Evolutionary conservation across 176 grass and related monocot genomes (phyloP), one percentile per base, ranked within the genome.

Genomic region (Oryza longistaminata): DNA sequence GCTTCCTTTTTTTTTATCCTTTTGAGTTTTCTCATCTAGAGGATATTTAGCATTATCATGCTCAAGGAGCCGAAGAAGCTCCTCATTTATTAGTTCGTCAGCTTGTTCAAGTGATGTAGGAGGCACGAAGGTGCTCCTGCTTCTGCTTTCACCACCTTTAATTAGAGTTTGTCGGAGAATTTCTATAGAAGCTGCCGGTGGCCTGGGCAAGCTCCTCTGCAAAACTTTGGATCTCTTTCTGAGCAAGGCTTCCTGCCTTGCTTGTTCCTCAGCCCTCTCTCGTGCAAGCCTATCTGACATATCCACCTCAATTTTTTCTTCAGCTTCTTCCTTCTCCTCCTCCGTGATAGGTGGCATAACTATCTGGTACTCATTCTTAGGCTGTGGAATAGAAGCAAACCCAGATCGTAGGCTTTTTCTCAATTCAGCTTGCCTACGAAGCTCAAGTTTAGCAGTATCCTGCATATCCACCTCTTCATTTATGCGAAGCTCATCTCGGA

Each of bases 181-280:
- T 26, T 95, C 93, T 66, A 98, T 53, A 24, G 90, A 92, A 88
- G 80, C 76, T 10, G 85, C 31, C 75, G 92, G 92, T 68, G 95
- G 92, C 78, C 93, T 95, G 71, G 96, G 95, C 55, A 97, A 85
- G 66, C 90, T 90, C 83, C 93, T 90, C 80, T 98, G 96, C 70
- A 98, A 90, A 45, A 98, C 96, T 90, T 95, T 95, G 42, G 91
- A 98, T 76, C 93, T 95, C 86, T 95, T 98, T 65, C 93, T 95
- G 33, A 93, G 91, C 66, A 98, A 88, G 15, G 85, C 93, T 15
- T 98, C 91, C 46, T 88, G 82, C 86, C 89, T 91, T 53, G 82
- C 85, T 75, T 91, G 89, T 84, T 92, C 93, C 42, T 98, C 87
- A 73, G 89, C 92, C 86, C 82, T 92, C 71, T 93, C 85, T 83